phyloP scores from a whole-genome alignment of 208 protist species.

The Tritrichomonas foetus region DNA sequence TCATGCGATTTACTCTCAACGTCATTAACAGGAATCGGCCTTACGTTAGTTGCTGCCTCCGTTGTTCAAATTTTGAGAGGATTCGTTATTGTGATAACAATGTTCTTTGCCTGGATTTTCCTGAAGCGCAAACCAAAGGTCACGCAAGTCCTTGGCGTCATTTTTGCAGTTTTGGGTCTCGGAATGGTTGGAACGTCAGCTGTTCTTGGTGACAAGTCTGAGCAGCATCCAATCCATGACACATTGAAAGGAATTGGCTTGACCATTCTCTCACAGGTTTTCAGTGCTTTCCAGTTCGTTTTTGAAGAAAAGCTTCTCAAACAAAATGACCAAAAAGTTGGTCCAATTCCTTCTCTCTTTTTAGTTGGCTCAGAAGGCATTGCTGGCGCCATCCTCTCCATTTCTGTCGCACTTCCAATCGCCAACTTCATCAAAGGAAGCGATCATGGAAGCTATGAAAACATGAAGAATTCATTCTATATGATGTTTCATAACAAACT shows the following conservation, averaged over 20 bases:
- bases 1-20: background rate
- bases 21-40: background rate
- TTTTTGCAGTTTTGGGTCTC: background rate
- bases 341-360: constrained; percentile 19
- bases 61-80: background rate
- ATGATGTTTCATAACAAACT: background rate
- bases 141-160: background rate
- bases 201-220: background rate
- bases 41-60: background rate
- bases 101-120: background rate
- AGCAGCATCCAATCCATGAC: background rate
- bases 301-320: constrained; percentile 24
- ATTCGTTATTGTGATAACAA: background rate
- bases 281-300: background rate
- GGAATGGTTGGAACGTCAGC: background rate
- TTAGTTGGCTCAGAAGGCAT: constrained; percentile 20
- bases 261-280: background rate
- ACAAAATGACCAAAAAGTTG: background rate
- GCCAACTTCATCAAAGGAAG: background rate
- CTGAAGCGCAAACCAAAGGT: background rate
- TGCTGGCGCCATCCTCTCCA: background rate
- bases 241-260: background rate
- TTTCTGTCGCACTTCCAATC: background rate
- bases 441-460: background rate
- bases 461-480: constrained; percentile 17